Evolutionary conservation across 1,284 basidiomycete species (phyloP), one percentile per base, ranked within the genome.

Genomic region (Irpex rosettiformis): DNA sequence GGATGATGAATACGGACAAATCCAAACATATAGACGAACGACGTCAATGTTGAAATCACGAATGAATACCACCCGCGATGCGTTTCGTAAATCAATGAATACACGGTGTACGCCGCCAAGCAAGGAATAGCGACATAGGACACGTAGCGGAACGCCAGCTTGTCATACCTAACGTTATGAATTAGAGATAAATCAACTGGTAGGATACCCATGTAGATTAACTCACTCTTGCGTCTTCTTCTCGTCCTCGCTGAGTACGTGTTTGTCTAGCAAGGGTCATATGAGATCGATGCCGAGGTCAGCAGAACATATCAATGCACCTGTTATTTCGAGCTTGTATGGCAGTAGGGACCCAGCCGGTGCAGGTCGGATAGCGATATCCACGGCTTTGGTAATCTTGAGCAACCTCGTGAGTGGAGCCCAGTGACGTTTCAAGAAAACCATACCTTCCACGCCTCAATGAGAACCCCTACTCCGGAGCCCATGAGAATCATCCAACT

Each of bases 61-160:
- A 97, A 99, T 65, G 90, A 93, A 75, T 97, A 98, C 95, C 95
- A 98, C 54, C 93, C 91, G 65, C 86, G 82, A 73, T 98, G 96
- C 0, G 88, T 88, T 67, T 93, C 83, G 70, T 94, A 94, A n/a
- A 94, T 65, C 47, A 94, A 81, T 29, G 93, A 96, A 72, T 98
- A 98, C 61, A 90, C 77, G 1, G 94, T 89, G 73, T 98, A 98
- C 10, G 77, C 89, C n/a, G 83, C 79, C 25, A 99, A 84, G 21
- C 90, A 76, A 1, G 96, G 96, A 55, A 93, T 85, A 5, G 94
- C 86, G 63, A 87, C 89, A 70, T 89, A 94, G 33, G 92, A 90
- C 22, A 98, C 96, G 69, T 92, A 96, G 70, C 85, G 87, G 85
- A 94, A 95, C 1, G 94, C 94, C 48, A 94, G 78, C 64, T 83